Percentiles rank a stretch among this genome's conserved stretches.
These are phyloP conservation scores for Colletotrichum sp. DNA, from an alignment of 2,329 filamentous ascomycete species.

Conservation along the genomic window DNA sequence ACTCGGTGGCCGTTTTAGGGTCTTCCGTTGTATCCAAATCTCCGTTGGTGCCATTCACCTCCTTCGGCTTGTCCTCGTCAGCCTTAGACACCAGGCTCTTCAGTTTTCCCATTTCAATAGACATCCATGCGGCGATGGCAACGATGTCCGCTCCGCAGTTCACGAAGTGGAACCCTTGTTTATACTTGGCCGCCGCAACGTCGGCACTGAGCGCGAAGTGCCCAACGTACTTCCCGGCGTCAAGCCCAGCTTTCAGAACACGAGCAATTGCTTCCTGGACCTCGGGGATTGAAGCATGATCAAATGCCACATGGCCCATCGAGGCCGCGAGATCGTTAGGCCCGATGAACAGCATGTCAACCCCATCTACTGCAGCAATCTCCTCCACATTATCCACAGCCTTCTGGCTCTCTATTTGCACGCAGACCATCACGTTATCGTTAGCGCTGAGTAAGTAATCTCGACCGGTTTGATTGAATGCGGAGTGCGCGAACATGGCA, in stretches of 20 bases:
- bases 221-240: slow-evolving; percentile 36
- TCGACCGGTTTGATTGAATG: slow-evolving; percentile 28
- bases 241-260: slow-evolving; percentile 30
- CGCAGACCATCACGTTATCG: slow-evolving; percentile 46
- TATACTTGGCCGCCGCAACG: slow-evolving; percentile 26
- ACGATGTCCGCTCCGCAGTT: slow-evolving; percentile 41
- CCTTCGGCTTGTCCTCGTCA: not conserved
- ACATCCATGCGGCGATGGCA: slow-evolving; percentile 39
- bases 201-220: slow-evolving; percentile 36
- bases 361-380: slow-evolving; percentile 44
- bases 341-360: slow-evolving; percentile 50
- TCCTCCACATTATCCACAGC: slow-evolving; percentile 50
- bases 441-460: slow-evolving; percentile 57
- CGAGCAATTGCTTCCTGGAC: slow-evolving; percentile 31
- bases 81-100: slow-evolving; percentile 18
- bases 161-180: slow-evolving; percentile 39
- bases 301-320: slow-evolving; percentile 34
- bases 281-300: slow-evolving; percentile 33
- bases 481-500: slow-evolving; percentile 30
- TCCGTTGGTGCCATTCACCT: not conserved
- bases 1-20: not conserved
- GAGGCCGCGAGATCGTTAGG: slow-evolving; percentile 45
- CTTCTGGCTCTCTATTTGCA: slow-evolving; percentile 50
- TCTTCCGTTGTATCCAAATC: not conserved
- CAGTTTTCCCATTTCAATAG: slow-evolving; percentile 33